Evolutionary conservation across 2,329 filamentous ascomycete species (phyloP), one percentile per base, ranked within the genome.

Genomic region (Microthyrium microscopicum): DNA sequence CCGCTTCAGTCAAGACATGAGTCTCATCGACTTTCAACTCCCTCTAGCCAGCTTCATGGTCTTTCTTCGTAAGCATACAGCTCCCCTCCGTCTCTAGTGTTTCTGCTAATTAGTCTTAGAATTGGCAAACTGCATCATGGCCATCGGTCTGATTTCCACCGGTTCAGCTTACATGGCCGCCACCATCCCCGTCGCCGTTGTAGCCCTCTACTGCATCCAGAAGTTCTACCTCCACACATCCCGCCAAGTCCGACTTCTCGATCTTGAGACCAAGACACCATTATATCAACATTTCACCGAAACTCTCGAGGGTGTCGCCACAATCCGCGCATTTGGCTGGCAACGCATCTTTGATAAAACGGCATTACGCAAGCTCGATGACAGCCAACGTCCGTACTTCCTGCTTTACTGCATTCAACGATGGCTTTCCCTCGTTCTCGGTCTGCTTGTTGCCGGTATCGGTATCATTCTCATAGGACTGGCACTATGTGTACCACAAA

Each of bases 321-420:
- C 63, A 0, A 60, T 71, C 22, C 60, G 65, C 6, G 58, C 66
- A 0, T 68, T 66, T 34, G 53, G 54, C 1, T 68, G 64, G 63
- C 51, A 55, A n/a, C 42, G 42, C 4, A 44, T 49, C 3, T 51
- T 59, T 20, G 46, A 52, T 1, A 41, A 54, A 9, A 56, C 57
- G 29, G 57, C 52, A 2, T 47, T 53, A 1, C 33, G 42, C 2
- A 39, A 54, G 13, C 49, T 64, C 5, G 54, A 63, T 34, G 41
- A 41, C 17, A 54, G 53, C 5, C 61, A 64, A 37, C 47, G 48
- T 2, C 58, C 61, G 1, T 61, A 53, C 39, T 64, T 62, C 39
- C 51, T 62, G 1, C 46, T 63, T 9, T 51, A 56, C n/a, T 55
- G 53, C 25, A 49, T 60, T 15, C 60, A 64, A 39, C 48, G 54